Evolutionary conservation across 352 stramenopile species (phyloP).

Genomic region (Pythium utonaiense): DNA sequence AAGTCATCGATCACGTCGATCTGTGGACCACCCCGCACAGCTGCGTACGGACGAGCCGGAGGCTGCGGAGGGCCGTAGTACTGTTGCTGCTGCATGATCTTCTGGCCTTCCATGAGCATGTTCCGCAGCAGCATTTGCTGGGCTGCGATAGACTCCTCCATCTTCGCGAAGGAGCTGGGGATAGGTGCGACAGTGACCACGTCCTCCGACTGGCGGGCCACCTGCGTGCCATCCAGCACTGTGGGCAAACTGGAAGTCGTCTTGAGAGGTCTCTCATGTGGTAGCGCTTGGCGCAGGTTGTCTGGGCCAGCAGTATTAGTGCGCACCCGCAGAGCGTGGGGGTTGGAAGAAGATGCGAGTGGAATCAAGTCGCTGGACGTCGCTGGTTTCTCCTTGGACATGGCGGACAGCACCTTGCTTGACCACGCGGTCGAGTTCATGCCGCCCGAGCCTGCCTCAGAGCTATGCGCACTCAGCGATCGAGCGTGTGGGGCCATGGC

Average conservation of each 20-base stretch:
- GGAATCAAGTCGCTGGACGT: conserved; percentile 22
- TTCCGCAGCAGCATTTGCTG: conserved; percentile 68
- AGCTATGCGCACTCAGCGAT: conserved; percentile 8
- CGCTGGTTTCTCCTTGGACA: conserved; percentile 27
- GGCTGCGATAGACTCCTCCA: conserved; percentile 76
- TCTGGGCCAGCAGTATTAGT: conserved; percentile 17
- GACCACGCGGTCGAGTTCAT: conserved; percentile 48
- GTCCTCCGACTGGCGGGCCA: conserved; percentile 38
- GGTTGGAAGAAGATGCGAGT: conserved; percentile 1
- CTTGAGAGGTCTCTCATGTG: conserved; percentile 17
- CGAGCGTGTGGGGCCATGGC: background rate
- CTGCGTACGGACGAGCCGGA: background rate
- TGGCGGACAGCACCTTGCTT: conserved; percentile 50
- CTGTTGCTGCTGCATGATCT: conserved; percentile 51
- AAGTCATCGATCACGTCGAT: conserved; percentile 28
- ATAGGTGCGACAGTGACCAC: conserved; percentile 51
- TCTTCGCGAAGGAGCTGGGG: conserved; percentile 61
- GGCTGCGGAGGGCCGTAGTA: conserved; percentile 15
- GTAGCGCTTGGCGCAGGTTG: conserved; percentile 19
- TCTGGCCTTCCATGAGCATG: conserved; percentile 73
- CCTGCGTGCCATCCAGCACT: conserved; percentile 21
- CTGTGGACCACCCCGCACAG: conserved; percentile 9
- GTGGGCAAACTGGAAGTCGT: conserved; percentile 11
- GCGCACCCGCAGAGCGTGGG: conserved; percentile 8
- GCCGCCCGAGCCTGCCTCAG: background rate